A percentile compares a stretch with the other conserved stretches of the same genome.
Conservation (phyloP, 2,329 filamentous ascomycete genomes). For the Nannizzia gypsea region DNA sequence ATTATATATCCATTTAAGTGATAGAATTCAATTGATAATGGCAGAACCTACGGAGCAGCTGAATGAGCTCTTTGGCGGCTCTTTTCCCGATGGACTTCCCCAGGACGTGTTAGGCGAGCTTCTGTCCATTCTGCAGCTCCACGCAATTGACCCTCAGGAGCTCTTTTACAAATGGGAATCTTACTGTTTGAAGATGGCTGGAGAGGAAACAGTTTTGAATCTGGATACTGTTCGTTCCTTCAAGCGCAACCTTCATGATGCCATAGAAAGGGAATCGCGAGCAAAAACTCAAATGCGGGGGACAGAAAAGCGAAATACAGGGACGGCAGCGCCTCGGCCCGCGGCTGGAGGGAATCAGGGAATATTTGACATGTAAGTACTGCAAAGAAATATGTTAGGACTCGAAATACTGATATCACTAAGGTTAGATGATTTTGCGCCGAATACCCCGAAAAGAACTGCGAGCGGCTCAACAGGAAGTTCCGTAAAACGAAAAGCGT, state of each 20-base stretch:
- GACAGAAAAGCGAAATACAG: constrained; percentile 51
- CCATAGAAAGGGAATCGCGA: constrained; percentile 63
- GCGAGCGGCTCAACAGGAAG: constrained; percentile 29
- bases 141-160: constrained; percentile 70
- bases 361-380: constrained; percentile 64
- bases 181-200: constrained; percentile 88
- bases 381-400: background rate
- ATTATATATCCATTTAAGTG: background rate
- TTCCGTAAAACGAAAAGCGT: constrained; percentile 43
- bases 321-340: constrained; percentile 48
- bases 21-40: constrained; percentile 7
- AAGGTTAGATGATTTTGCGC: constrained; percentile 56
- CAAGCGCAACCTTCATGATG: constrained; percentile 77
- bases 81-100: constrained; percentile 48
- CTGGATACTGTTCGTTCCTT: constrained; percentile 63
- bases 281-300: constrained; percentile 52
- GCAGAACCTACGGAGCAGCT: constrained; percentile 31
- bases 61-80: constrained; percentile 47
- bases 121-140: constrained; percentile 72
- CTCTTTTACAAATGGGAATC: constrained; percentile 99
- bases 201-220: constrained; percentile 60
- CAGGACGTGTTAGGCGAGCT: constrained; percentile 71
- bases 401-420: background rate
- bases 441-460: constrained; percentile 43
- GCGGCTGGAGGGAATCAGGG: constrained; percentile 44